Evolutionary conservation across 1,284 basidiomycete species (phyloP), one percentile per base, ranked within the genome.

Genomic region (Trichosporon faecale): DNA sequence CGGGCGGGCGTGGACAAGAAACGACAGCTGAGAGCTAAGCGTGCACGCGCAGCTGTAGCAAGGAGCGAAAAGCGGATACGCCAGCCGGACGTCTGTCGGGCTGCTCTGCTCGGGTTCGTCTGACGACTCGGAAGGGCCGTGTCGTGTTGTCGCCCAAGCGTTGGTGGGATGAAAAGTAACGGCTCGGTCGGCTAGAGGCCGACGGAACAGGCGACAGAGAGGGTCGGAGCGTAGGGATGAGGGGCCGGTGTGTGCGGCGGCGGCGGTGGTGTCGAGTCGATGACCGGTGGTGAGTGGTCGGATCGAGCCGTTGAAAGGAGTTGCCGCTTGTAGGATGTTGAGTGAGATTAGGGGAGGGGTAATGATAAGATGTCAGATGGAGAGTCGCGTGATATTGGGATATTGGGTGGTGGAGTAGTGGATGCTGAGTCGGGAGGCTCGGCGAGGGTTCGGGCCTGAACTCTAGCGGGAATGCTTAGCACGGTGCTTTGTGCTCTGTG

Each of bases 381-480:
- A 61, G 16, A 33, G 60, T 61, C 33, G 60, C 60, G 60, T 61
- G 29, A 61, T 33, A 61, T 29, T 27, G n/a, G n/a, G n/a, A n/a
- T n/a, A n/a, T n/a, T n/a, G n/a, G n/a, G n/a, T n/a, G 27, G 27
- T 29, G 60, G 27, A 61, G 60, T 14, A 25, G 0, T 33, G 29
- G 31, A 16, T 12, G 35, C 11, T 37, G 35, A 35, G 33, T 35
- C 8, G 33, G 33, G 11, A 14, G 35, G 35, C 11, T 37, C 35
- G 35, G n/a, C n/a, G n/a, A n/a, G n/a, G 35, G 11, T 12, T 12
- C 35, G 35, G 11, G 11, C 11, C 3, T 14, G 35, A 9, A 37
- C 11, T 3, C 35, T 37, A 37, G 35, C 2, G n/a, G 44, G 40
- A 44, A 44, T 21, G 44, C 44, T 21, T 21, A n/a, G n/a, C n/a